Percentiles rank a stretch among this genome's conserved stretches.
Conservation (phyloP, 139 green algal species). For the Chlorella sp. region DNA sequence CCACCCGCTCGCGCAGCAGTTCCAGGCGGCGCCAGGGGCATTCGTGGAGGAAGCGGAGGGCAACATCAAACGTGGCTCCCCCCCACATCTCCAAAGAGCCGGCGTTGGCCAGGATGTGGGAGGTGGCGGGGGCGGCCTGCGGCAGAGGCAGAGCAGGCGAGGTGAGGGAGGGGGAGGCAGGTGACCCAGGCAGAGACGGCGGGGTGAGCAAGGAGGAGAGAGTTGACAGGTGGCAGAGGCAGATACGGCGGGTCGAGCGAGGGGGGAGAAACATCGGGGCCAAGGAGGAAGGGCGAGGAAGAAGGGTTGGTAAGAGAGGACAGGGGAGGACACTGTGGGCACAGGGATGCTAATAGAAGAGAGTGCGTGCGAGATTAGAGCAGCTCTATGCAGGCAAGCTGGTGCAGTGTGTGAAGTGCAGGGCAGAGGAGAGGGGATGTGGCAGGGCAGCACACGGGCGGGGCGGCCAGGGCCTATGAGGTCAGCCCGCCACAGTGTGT, state of each 20-base stretch:
- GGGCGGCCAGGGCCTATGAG: neutral
- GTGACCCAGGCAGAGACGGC: too few species aligned
- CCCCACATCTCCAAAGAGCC: conserved; percentile 94
- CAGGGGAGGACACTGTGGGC: too few species aligned
- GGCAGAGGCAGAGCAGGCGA: neutral
- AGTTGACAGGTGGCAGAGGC: neutral
- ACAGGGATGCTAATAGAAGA: too few species aligned
- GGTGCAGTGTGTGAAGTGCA: too few species aligned
- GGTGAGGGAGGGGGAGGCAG: neutral
- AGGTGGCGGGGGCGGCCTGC: conserved; percentile 71
- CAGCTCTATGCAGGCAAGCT: too few species aligned
- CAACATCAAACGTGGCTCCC: conserved; percentile 95
- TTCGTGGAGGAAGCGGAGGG: conserved; percentile 92
- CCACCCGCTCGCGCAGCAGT: conserved; percentile 77
- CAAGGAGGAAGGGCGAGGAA: too few species aligned
- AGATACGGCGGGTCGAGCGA: neutral
- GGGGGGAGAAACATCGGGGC: too few species aligned
- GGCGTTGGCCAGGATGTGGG: conserved; percentile 69
- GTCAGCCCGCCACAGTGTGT: neutral
- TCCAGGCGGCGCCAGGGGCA: conserved; percentile 93
- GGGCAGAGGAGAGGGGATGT: neutral
- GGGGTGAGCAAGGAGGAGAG: neutral
- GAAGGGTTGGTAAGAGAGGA: too few species aligned
- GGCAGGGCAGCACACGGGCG: neutral
- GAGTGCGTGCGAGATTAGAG: too few species aligned